Conservation (phyloP, 345 rosid species). For the Trapa incisa region DNA sequence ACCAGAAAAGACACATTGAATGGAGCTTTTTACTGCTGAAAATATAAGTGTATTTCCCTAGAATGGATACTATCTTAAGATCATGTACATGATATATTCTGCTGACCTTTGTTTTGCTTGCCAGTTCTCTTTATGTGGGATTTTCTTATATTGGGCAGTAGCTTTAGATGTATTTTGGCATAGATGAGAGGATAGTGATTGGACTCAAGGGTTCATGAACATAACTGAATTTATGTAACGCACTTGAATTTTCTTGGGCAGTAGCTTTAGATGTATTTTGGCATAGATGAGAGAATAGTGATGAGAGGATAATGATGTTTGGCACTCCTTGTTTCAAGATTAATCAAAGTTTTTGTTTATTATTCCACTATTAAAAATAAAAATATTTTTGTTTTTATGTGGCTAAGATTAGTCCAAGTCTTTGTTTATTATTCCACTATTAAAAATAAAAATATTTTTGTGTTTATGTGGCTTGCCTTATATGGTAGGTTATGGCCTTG, state of each 20-base stretch:
- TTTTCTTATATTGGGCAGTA: background rate
- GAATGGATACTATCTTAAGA: background rate
- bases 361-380: background rate
- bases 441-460: background rate
- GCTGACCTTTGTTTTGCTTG: background rate
- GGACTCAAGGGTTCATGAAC: too few relatives aligned
- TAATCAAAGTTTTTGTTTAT: too few relatives aligned
- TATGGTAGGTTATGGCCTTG: conserved; percentile 60
- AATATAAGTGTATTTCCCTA: background rate
- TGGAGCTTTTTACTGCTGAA: background rate
- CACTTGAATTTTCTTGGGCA: too few relatives aligned
- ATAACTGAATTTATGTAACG: too few relatives aligned
- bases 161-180: background rate
- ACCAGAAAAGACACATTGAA: too few relatives aligned
- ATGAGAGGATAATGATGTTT: too few relatives aligned
- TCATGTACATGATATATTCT: background rate
- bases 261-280: too few relatives aligned
- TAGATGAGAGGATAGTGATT: too few relatives aligned
- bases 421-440: too few relatives aligned
- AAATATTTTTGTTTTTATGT: background rate
- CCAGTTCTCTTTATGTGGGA: background rate
- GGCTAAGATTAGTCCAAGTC: background rate
- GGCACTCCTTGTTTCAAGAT: too few relatives aligned
- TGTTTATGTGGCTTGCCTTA: background rate
- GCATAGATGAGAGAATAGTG: too few relatives aligned